These are phyloP conservation scores for Arachnomyces sp. DNA, from an alignment of 2,329 filamentous ascomycete genomes.

Conservation along the genomic window DNA sequence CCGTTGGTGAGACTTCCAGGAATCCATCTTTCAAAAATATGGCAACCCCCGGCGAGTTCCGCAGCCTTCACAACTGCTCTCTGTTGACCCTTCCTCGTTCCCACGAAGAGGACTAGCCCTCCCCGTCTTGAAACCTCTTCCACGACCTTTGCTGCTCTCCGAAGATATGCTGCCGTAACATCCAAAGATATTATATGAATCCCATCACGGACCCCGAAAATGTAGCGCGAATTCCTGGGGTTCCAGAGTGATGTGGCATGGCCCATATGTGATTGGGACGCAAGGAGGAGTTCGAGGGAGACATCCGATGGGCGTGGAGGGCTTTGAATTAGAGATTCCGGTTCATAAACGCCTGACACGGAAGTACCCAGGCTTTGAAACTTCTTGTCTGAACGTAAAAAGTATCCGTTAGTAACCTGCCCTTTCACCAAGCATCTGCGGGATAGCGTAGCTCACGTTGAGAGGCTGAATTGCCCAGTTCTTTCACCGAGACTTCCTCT, in stretches of 20 bases:
- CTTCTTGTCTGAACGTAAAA: conserved; percentile 18
- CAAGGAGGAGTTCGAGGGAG: conserved; percentile 83
- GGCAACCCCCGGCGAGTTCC: conserved; percentile 67
- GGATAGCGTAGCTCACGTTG: conserved; percentile 17
- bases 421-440: neutral
- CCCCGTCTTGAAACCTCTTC: conserved; percentile 75
- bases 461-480: too few relatives aligned
- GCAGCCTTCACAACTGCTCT: conserved; percentile 75
- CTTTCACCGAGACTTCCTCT: too few relatives aligned
- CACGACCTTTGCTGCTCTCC: conserved; percentile 88
- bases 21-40: conserved; percentile 89
- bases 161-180: conserved; percentile 76
- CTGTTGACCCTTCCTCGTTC: conserved; percentile 75
- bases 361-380: conserved; percentile 27
- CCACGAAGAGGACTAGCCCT: conserved; percentile 83
- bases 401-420: neutral
- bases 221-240: conserved; percentile 86
- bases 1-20: conserved; percentile 89
- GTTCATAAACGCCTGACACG: conserved; percentile 22
- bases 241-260: conserved; percentile 92
- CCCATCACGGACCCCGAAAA: conserved; percentile 79
- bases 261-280: conserved; percentile 79
- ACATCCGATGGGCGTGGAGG: conserved; percentile 73
- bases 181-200: conserved; percentile 93
- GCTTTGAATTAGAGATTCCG: conserved; percentile 46